Evolutionary conservation across 306 rosid genomes (phyloP), one percentile per base, ranked within the genome.

Genomic region (Carpinus viminea): DNA sequence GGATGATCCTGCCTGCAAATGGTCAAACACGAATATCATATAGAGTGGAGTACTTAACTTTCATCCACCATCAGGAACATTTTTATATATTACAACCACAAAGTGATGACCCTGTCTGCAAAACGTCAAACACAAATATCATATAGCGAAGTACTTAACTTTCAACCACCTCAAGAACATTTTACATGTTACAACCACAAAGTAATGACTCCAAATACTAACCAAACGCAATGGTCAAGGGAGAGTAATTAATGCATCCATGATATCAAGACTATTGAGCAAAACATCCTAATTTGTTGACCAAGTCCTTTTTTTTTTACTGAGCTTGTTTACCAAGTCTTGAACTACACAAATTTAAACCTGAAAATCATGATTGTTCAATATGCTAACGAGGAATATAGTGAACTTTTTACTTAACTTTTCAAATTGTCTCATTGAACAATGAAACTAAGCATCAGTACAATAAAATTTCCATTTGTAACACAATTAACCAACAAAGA

Each of bases 1-100:
- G 89, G 60, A 92, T 86, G 81, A 90, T 87, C 85, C 97, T 87
- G 51, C 97, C 97, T 92, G 95, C 83, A 88, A 34, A 77, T 41
- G 36, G 48, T 68, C 72, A 68, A 68, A 41, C 26, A 17, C 12
- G 11, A 9, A 18, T 68, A 68, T 68, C 69, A 62, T 2, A 15
- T 62, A 15, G 69, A 24, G 45, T 15, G 68, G 18, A 62, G 45
- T 31, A 62, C 43, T 62, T 2, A 62, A 43, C 51, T 41, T 68
- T 10, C 26, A 38, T 38, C 72, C 51, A 38, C n/a, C 72, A 18
- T 66, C 51, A 66, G 12, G 5, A 31, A 12, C 11, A 28, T 26
- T 5, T 36, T 24, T 66, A 16, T 38, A 17, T 36, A 9, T 66
- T 20, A 66, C 20, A 21, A 8, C 64, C 64, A 21, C 64, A n/a